A percentile compares a stretch with the other conserved stretches of the same genome.
Evolutionary conservation across 169 alveolate genomes (phyloP).

Genomic region (Eimeria acervulina): DNA sequence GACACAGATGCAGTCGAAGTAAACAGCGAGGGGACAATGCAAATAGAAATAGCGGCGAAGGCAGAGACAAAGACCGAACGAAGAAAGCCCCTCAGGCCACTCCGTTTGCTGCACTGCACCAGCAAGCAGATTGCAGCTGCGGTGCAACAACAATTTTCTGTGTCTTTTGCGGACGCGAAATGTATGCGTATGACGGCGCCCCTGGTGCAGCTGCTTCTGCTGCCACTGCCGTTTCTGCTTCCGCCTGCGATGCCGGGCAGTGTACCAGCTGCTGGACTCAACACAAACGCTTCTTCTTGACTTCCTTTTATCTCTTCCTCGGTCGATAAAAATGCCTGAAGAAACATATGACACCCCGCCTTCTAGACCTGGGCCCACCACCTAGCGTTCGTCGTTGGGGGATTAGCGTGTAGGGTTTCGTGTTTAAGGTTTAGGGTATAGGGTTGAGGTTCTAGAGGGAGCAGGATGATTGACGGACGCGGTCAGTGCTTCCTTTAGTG

Average conservation of each 20-base stretch:
- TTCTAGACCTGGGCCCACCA: neutral
- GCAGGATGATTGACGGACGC: neutral
- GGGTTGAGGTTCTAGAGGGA: neutral
- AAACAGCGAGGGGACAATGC: too few species aligned
- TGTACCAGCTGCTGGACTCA: neutral
- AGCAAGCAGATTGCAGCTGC: neutral
- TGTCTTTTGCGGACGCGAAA: slow-evolving; percentile 1
- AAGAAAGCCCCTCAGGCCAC: too few species aligned
- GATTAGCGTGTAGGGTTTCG: neutral
- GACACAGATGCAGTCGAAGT: neutral
- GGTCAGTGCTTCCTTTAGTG: neutral
- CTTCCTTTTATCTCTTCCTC: neutral
- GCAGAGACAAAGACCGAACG: neutral
- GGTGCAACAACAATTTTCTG: neutral
- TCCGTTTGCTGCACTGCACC: neutral
- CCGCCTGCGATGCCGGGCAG: neutral
- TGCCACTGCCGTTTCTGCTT: slow-evolving; percentile 5
- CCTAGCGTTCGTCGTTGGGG: neutral
- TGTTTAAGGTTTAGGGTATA: neutral
- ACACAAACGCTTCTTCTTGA: neutral
- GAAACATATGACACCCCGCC: neutral
- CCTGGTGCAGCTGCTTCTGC: neutral
- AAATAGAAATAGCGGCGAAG: too few species aligned
- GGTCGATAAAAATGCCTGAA: neutral
- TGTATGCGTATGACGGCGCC: neutral